Evolutionary conservation across 2,329 filamentous ascomycete genomes (phyloP), one percentile per base, ranked within the genome.

Genomic region (Sporothrix pseudoabietina): DNA sequence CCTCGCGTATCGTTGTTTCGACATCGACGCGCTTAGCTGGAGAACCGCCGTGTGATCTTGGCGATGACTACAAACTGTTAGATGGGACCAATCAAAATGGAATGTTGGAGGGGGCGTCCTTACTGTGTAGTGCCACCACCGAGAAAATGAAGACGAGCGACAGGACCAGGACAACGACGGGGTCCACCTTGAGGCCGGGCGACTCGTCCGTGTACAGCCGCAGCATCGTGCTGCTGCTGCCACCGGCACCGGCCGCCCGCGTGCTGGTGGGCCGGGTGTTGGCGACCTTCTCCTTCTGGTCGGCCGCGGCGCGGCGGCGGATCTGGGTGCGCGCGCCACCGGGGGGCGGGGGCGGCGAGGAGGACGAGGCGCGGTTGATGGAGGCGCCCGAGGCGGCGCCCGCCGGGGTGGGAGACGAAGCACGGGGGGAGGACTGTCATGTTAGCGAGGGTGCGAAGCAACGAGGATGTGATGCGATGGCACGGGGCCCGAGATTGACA

Each of bases 91-190:
- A 12, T n/a, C 19, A 26, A 19, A 22, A 59, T 74, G 61, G 10
- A 30, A 59, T 74, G 61, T 75, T 19, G 3, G 49, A 12, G 0
- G 32, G 30, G 12, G 35, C 22, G 3, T n/a, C 87, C 93, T 79
- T 90, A 98, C 96, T 94, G 86, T 99, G 96, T 81, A 99, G 88
- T 78, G 94, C 94, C 80, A 99, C 96, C 81, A 99, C 96, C 80
- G 92, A 96, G 86, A 99, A 98, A 84, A 99, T 99, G 84, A 99
- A 99, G 76, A 97, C 96, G 79, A 99, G 89, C 80, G 94, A 97
- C 78, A 99, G 88, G 78, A 98, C 96, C 80, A 99, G 88, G 77
- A 99, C 95, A 77, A 99, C 94, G 74, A 99, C 96, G 30, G 96
- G 96, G 83, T 99, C 96, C 77, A 99, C 96, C 87, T 98, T 97